Conservation (phyloP, 108 stramenopile genomes). For the Pseudonitzschia pungens region DNA sequence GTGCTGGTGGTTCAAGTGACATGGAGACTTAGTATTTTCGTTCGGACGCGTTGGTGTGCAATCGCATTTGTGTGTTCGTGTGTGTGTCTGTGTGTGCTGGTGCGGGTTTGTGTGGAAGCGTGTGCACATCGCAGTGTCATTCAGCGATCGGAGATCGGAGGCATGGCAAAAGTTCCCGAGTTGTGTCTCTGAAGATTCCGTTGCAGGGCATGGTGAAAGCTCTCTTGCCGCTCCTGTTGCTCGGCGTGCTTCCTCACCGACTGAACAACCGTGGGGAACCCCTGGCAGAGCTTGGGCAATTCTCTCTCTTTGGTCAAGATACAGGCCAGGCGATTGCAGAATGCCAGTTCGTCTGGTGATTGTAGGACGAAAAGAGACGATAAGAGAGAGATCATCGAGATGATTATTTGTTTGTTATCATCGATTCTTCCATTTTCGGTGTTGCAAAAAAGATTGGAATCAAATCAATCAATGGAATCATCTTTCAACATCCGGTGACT, state of each 20-base stretch:
- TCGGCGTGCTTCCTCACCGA: not conserved
- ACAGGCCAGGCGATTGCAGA: constrained; percentile 17
- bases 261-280: constrained; percentile 9
- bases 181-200: not conserved
- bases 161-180: not conserved
- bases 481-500: not conserved
- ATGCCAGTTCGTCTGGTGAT: constrained; percentile 6
- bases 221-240: not conserved
- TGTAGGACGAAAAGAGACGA: not conserved
- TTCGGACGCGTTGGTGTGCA: too few relatives aligned
- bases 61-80: not conserved
- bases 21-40: too few relatives aligned
- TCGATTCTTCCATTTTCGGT: not conserved
- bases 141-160: constrained; percentile 15
- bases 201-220: not conserved
- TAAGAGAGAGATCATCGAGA: not conserved
- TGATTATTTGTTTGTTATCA: not conserved
- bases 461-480: not conserved
- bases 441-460: not conserved
- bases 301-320: constrained; percentile 15
- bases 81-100: too few relatives aligned
- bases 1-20: too few relatives aligned
- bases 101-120: not conserved
- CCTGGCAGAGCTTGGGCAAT: constrained; percentile 7
- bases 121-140: not conserved